phyloP scores from a whole-genome alignment of 2,329 filamentous ascomycete genomes.

The Microcera coccophila region DNA sequence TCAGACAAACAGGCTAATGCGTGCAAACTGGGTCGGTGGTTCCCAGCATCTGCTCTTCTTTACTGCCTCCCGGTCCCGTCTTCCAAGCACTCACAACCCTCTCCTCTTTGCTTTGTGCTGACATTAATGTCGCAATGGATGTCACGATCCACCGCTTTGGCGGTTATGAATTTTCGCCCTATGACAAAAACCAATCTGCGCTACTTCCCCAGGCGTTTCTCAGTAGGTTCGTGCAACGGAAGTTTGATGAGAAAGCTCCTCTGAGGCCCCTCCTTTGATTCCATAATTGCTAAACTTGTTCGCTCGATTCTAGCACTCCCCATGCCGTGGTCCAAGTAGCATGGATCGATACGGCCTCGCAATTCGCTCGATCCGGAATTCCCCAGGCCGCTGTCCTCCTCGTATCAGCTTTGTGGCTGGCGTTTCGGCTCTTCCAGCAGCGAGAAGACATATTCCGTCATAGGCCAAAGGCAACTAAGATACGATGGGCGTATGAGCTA shows the following conservation, averaged over 20 bases:
- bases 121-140: conserved; percentile 26
- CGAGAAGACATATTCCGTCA: conserved; percentile 23
- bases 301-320: conserved; percentile 9
- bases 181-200: conserved; percentile 15
- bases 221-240: conserved; percentile 17
- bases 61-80: too few species aligned
- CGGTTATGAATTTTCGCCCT: conserved; percentile 30
- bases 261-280: not conserved
- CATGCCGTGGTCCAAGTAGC: conserved; percentile 20
- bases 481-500: conserved; percentile 42
- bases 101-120: conserved; percentile 1
- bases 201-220: conserved; percentile 9
- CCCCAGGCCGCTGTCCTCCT: conserved; percentile 37
- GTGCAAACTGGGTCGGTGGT: too few species aligned
- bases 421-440: conserved; percentile 32
- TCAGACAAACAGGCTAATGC: too few species aligned
- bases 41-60: too few species aligned
- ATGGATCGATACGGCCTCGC: conserved; percentile 40
- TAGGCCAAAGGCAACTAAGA: conserved; percentile 35
- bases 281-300: conserved; percentile 7
- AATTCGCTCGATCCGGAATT: conserved; percentile 39
- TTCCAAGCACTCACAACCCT: too few species aligned
- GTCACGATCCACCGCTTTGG: conserved; percentile 31
- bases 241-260: not conserved
- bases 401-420: conserved; percentile 35